Conservation (phyloP, 495 filamentous ascomycete species). For the Lasiosphaeris hirsuta region DNA sequence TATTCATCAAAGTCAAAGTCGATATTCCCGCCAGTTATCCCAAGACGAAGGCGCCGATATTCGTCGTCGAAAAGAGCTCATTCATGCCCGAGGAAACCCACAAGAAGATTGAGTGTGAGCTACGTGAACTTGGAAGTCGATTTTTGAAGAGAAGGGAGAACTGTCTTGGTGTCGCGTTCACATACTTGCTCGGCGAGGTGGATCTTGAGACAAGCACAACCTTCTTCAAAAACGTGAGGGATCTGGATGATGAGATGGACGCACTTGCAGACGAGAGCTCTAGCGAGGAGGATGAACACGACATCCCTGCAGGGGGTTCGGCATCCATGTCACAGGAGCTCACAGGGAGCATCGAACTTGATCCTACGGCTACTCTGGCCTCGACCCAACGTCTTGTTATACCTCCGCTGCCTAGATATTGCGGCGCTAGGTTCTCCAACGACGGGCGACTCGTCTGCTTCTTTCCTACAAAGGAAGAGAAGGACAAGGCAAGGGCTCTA, state of each 20-base stretch:
- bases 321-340: constrained; percentile 56
- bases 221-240: constrained; percentile 61
- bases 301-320: constrained; percentile 51
- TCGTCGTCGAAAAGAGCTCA: constrained; percentile 72
- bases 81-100: constrained; percentile 69
- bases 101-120: constrained; percentile 59
- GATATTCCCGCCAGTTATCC: constrained; percentile 80
- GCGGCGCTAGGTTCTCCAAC: constrained; percentile 72
- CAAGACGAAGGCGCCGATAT: constrained; percentile 58
- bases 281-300: constrained; percentile 79
- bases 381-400: constrained; percentile 67
- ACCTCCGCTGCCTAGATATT: constrained; percentile 70
- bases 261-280: constrained; percentile 63
- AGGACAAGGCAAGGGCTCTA: constrained; percentile 61
- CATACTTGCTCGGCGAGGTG: constrained; percentile 81
- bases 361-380: constrained; percentile 43
- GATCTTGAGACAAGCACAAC: constrained; percentile 70
- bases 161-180: constrained; percentile 77
- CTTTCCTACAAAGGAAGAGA: constrained; percentile 78
- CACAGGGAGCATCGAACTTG: constrained; percentile 48
- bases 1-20: constrained; percentile 76
- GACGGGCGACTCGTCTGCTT: constrained; percentile 82
- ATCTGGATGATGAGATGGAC: constrained; percentile 60
- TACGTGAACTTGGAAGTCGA: constrained; percentile 65
- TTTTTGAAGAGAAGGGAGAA: constrained; percentile 68